phyloP scores from a whole-genome alignment of 208 protist species.

The Leishmania amazonensis region DNA sequence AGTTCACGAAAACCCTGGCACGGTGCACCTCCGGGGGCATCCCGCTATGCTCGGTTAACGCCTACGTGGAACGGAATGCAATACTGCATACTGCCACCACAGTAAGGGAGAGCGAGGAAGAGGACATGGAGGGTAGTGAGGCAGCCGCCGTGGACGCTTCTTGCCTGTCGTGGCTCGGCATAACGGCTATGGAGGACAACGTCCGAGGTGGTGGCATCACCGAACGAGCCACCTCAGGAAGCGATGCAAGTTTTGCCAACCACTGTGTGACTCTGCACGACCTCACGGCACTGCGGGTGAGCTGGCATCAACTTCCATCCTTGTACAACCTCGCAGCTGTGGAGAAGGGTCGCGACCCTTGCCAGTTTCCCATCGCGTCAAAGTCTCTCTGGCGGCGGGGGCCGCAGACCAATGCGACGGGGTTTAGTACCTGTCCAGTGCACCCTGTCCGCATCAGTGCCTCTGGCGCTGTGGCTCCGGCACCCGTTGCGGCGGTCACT shows the following conservation, averaged over 20 bases:
- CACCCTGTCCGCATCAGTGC: neutral
- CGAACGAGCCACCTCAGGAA: neutral
- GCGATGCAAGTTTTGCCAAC: neutral
- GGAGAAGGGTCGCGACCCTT: neutral
- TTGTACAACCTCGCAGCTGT: neutral
- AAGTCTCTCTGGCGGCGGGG: neutral
- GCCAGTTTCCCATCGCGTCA: neutral
- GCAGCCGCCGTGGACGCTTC: too few relatives aligned
- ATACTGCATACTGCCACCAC: conserved; percentile 2
- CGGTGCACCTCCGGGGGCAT: neutral
- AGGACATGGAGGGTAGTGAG: neutral
- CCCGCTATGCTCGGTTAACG: neutral
- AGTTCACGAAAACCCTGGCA: neutral
- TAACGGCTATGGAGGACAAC: neutral
- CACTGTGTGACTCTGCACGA: neutral
- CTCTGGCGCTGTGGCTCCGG: neutral
- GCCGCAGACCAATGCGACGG: neutral
- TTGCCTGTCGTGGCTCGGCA: neutral
- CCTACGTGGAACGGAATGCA: conserved; percentile 33
- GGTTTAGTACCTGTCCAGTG: neutral
- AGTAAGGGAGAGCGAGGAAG: neutral
- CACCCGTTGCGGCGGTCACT: neutral
- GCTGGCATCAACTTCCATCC: conserved; percentile 3
- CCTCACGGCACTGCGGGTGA: neutral
- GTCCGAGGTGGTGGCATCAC: neutral